Conservation (phyloP, 225 moss, liverwort and hornwort genomes). For the Pseudisothecium myosuroides region DNA sequence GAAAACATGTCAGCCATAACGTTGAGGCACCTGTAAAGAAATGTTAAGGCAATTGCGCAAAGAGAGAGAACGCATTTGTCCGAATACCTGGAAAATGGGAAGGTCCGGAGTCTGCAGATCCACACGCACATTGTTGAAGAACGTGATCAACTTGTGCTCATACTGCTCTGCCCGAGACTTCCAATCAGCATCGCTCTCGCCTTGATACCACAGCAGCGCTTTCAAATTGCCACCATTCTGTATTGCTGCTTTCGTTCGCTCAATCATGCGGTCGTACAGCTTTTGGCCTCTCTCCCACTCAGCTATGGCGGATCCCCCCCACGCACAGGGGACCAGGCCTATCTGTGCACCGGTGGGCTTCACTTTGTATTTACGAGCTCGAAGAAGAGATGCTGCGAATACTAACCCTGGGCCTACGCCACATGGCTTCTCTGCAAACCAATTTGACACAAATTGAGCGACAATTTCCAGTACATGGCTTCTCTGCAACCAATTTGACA, state of each 20-base stretch:
- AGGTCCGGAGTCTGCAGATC: constrained; percentile 39
- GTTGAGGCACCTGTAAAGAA: background rate
- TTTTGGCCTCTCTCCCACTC: constrained; percentile 45
- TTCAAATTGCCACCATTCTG: constrained; percentile 16
- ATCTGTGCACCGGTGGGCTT: constrained; percentile 13
- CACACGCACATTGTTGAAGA: constrained; percentile 38
- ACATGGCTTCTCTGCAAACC: constrained; percentile 36
- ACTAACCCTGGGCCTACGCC: constrained; percentile 73
- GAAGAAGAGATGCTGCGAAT: constrained; percentile 51
- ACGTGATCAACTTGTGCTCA: constrained; percentile 20
- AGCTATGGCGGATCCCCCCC: constrained; percentile 28
- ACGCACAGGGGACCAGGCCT: constrained; percentile 72
- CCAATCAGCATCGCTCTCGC: constrained; percentile 40
- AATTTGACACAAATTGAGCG: background rate
- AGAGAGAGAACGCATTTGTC: too few relatives aligned
- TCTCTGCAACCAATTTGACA: background rate
- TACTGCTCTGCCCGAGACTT: constrained; percentile 23
- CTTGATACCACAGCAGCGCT: constrained; percentile 74
- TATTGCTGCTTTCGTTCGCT: constrained; percentile 33
- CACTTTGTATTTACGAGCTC: constrained; percentile 17
- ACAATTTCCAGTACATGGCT: background rate
- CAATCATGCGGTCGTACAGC: constrained; percentile 49
- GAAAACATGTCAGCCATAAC: background rate
- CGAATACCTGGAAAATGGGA: constrained; percentile 44
- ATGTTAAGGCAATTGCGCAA: background rate